Conservation (phyloP, 1,284 basidiomycete species). For the Tremellales sp. region DNA sequence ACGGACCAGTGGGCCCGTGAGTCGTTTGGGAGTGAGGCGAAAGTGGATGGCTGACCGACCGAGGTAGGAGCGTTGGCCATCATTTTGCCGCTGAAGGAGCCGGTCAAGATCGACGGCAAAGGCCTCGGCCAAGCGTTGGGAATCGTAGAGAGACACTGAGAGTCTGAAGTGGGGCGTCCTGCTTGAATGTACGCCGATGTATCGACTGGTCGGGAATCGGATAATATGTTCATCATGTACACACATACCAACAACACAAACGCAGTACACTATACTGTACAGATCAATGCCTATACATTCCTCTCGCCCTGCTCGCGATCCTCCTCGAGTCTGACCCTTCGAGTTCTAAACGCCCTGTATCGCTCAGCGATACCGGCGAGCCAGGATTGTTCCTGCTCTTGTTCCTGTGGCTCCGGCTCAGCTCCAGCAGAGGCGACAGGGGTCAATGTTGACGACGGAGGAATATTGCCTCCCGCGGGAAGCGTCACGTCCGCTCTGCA, state of each 20-base stretch:
- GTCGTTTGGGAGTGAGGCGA: not conserved
- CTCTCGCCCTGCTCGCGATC: too few relatives aligned
- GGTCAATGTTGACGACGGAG: conserved; percentile 18
- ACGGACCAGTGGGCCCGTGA: conserved; percentile 14
- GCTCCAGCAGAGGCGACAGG: conserved; percentile 15
- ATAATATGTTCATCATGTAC: not conserved
- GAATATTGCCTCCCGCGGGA: conserved; percentile 42
- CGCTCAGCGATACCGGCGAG: too few relatives aligned
- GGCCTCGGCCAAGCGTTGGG: conserved; percentile 10
- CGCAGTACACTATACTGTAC: not conserved
- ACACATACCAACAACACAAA: not conserved
- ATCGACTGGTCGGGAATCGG: too few relatives aligned
- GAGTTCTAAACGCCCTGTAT: too few relatives aligned
- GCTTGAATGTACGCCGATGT: too few relatives aligned
- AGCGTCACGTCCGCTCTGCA: conserved; percentile 84
- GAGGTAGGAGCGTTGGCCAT: conserved; percentile 6
- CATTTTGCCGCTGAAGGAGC: conserved; percentile 9
- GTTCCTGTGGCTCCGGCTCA: too few relatives aligned
- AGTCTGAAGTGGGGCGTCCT: too few relatives aligned
- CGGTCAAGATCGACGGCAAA: conserved; percentile 10
- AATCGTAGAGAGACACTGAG: too few relatives aligned
- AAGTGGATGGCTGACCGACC: not conserved
- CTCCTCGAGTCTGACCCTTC: not conserved
- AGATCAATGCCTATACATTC: too few relatives aligned
- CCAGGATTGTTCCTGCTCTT: too few relatives aligned